A percentile compares a stretch with the other conserved stretches of the same genome.
These are phyloP conservation scores for Wickerhamomyces queroliae DNA, from an alignment of 805 yeast species.

Conservation along the genomic window DNA sequence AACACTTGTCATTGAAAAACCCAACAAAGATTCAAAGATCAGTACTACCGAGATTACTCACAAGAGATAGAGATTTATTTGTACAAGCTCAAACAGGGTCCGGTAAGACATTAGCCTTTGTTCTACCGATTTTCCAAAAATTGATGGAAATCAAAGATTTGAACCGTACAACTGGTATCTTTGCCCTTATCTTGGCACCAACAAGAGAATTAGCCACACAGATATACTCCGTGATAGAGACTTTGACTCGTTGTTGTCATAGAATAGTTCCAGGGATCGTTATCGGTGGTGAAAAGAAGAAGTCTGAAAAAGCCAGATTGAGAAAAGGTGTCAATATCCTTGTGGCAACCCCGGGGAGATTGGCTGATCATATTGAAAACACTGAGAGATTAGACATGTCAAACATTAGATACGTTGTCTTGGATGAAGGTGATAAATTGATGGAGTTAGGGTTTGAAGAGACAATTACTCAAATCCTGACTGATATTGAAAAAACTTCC, in stretches of 20 bases:
- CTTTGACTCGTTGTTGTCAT: conserved; percentile 69
- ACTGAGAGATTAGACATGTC: conserved; percentile 70
- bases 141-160: conserved; percentile 50
- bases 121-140: conserved; percentile 74
- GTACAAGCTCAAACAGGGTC: conserved; percentile 98
- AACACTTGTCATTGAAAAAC: conserved; percentile 44
- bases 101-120: conserved; percentile 89
- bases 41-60: conserved; percentile 59
- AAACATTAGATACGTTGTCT: conserved; percentile 76
- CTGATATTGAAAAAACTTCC: conserved; percentile 40
- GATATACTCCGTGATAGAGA: conserved; percentile 75
- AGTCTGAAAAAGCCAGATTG: conserved; percentile 90
- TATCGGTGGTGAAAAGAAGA: conserved; percentile 97
- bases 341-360: conserved; percentile 97
- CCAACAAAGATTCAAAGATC: conserved; percentile 89
- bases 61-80: conserved; percentile 55
- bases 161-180: conserved; percentile 70
- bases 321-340: conserved; percentile 93
- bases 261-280: conserved; percentile 93
- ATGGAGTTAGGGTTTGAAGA: conserved; percentile 97
- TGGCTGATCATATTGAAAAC: conserved; percentile 90
- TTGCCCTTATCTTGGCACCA: conserved; percentile 86
- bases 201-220: conserved; percentile 94
- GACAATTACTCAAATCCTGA: conserved; percentile 72
- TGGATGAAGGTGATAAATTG: conserved; percentile 95